A percentile compares a stretch with the other conserved stretches of the same genome.
Evolutionary conservation across 495 filamentous ascomycete species (phyloP).

Genomic region (Daldinia grandis): DNA sequence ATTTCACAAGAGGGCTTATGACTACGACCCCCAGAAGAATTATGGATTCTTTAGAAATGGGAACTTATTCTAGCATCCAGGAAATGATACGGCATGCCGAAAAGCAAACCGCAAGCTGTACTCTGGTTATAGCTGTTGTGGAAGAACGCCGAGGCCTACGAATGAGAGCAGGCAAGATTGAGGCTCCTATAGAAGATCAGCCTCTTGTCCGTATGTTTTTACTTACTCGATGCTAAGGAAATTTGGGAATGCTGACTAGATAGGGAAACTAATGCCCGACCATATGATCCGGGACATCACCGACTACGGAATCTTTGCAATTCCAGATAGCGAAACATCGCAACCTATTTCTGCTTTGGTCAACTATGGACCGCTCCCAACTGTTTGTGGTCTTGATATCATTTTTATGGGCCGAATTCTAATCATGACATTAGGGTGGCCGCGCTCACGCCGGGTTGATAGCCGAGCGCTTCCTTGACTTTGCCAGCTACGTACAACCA

Average conservation of each 20-base stretch:
- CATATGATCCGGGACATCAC: slow-evolving; percentile 51
- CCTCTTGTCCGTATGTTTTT: slow-evolving; percentile 50
- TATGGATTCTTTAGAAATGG: slow-evolving; percentile 54
- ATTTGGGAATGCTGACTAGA: slow-evolving; percentile 27
- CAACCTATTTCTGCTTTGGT: slow-evolving; percentile 51
- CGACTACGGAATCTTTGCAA: slow-evolving; percentile 56
- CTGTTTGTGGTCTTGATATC: slow-evolving; percentile 45
- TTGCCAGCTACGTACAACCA: slow-evolving; percentile 52
- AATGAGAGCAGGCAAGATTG: slow-evolving; percentile 48
- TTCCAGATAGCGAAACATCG: slow-evolving; percentile 49
- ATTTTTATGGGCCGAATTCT: background rate
- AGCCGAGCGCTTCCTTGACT: slow-evolving; percentile 54
- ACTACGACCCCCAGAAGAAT: slow-evolving; percentile 50
- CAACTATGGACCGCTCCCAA: slow-evolving; percentile 54
- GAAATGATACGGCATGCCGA: slow-evolving; percentile 49
- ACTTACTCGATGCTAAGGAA: background rate
- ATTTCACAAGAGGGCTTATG: slow-evolving; percentile 49
- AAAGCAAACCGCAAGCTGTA: slow-evolving; percentile 52
- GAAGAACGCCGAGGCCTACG: slow-evolving; percentile 56
- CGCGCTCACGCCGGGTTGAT: slow-evolving; percentile 53
- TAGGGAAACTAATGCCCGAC: slow-evolving; percentile 32
- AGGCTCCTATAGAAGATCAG: slow-evolving; percentile 49
- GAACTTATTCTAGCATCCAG: slow-evolving; percentile 57
- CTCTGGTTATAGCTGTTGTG: slow-evolving; percentile 53
- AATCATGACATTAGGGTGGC: slow-evolving; percentile 44